Base-by-base conservation (phyloP, 257 asterid genomes). In the Buddleja alternifolia region DNA sequence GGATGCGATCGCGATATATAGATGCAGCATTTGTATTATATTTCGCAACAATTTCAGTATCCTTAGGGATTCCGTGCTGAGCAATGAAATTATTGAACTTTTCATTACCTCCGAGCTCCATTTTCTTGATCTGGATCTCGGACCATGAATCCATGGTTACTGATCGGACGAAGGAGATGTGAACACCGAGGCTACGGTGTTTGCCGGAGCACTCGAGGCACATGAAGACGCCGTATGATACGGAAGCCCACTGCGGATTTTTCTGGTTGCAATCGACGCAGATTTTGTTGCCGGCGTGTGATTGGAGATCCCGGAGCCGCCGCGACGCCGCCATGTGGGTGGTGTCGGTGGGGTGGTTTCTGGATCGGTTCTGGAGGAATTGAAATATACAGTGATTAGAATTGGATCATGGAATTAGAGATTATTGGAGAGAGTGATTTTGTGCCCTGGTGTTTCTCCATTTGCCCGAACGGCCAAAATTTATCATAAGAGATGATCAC, bases 101-200 rank as follows among this genome's bases (percentile, higher is more conserved):
- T 5, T 80, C 86, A 36, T 88, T 88, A 14, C 96, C 96, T 24
- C 96, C 90, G 0, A 73, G 75, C 82, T 86, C 93, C 96, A 88
- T 88, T 63, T 88, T 88, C 40, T 78, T 81, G 59, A 88, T 81
- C 71, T 88, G 96, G 78, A 88, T 84, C 74, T 88, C 96, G 53
- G 96, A 88, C 96, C 96, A 88, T 6, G 96, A 84, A 4, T 88
- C 96, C 96, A 88, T 88, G 32, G 95, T 88, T 21, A 89, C 95
- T 58, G 96, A 90, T 83, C 97, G 87, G 68, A 90, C 94, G 59
- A 90, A 90, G 20, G 94, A 86, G 75, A 90, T 84, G 67, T 90
- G 97, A 16, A 90, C 97, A 8, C 97, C 97, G 16, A 90, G 86
- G 20, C 97, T 93, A 0, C 96, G 92, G 81, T 90, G 97, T 61